Base-by-base conservation (phyloP, 129 eudicot species). In the Mikania micrantha region DNA sequence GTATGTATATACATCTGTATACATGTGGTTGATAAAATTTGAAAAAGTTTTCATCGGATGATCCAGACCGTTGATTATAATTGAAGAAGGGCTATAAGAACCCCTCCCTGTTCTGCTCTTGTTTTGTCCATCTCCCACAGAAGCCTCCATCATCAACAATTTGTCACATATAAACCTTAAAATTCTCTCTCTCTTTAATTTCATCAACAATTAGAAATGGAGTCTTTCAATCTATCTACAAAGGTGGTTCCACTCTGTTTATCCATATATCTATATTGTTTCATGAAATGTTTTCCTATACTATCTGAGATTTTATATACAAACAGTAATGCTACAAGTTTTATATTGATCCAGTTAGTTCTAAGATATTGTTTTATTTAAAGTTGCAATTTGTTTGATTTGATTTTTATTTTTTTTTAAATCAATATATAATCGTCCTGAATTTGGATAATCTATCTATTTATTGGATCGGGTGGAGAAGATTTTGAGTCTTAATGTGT, bases 121-220 rank as follows among this genome's bases (percentile, higher is more conserved):
- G 49, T 71, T 60, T 71, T 70, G 72, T 80, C 80, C 81, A 70
- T 65, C 81, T 56, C n/a, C 50, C 61, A 34, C 44, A 54, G 2
- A 19, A 58, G 13, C 73, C 78, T 64, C 76, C 67, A 39, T 58
- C 21, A 7, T 54, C 61, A 25, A 0, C 40, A 50, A 22, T 67
- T 56, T 67, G 69, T 72, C 81, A 57, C 76, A 17, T 54, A 60
- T 56, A 50, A 61, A 34, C 69, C 22, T 27, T 57, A 21, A n/a
- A 38, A 45, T 35, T 9, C 40, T 8, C 64, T 70, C 60, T 57
- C 75, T 59, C 62, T 65, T 32, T 29, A 27, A 41, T 42, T 47
- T 67, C 60, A 50, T 40, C 67, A 31, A 57, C 80, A 39, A n/a
- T n/a, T n/a, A n/a, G 44, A 48, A 74, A 88, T 88, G 95, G 88